Percentiles rank a stretch among this genome's conserved stretches.
Conservation (phyloP, 225 moss, liverwort and hornwort genomes). For the Polytrichum formosum region DNA sequence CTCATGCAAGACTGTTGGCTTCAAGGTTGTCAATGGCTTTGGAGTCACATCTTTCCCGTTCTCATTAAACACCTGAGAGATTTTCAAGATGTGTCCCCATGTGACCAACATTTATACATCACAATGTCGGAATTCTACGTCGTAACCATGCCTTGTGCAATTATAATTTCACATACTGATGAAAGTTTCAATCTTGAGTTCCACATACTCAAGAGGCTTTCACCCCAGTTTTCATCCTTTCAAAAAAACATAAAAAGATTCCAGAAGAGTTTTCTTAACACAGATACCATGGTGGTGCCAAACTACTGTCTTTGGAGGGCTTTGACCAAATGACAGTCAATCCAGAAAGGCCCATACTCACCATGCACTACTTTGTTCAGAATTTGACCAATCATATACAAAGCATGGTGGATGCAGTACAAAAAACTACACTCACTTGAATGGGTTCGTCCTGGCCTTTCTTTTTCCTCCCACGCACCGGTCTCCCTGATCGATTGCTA, state of each 20-base stretch:
- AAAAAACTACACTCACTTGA: constrained; percentile 21
- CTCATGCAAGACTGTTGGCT: constrained; percentile 78
- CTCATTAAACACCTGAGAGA: constrained; percentile 77
- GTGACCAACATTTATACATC: constrained; percentile 23
- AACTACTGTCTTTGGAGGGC: too few relatives aligned
- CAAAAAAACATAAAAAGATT: too few relatives aligned
- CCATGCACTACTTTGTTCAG: too few relatives aligned
- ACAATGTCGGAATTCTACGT: not conserved
- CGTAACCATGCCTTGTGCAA: too few relatives aligned
- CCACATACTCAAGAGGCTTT: not conserved
- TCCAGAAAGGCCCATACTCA: too few relatives aligned
- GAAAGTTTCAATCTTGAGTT: not conserved
- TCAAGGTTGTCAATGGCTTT: constrained; percentile 69
- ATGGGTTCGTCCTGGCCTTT: constrained; percentile 43
- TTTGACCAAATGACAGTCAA: too few relatives aligned
- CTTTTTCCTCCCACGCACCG: constrained; percentile 30
- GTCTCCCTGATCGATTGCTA: constrained; percentile 30
- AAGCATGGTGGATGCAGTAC: not conserved
- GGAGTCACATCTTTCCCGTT: constrained; percentile 94
- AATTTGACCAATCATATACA: too few relatives aligned
- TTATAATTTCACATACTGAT: not conserved
- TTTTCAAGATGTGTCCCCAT: constrained; percentile 7
- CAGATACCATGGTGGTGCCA: too few relatives aligned
- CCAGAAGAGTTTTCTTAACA: too few relatives aligned
- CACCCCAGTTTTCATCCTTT: too few relatives aligned